Evolutionary conservation across 202 grass and related monocot species (phyloP), one percentile per base, ranked within the genome.

Genomic region (Saccharum hybrid): DNA sequence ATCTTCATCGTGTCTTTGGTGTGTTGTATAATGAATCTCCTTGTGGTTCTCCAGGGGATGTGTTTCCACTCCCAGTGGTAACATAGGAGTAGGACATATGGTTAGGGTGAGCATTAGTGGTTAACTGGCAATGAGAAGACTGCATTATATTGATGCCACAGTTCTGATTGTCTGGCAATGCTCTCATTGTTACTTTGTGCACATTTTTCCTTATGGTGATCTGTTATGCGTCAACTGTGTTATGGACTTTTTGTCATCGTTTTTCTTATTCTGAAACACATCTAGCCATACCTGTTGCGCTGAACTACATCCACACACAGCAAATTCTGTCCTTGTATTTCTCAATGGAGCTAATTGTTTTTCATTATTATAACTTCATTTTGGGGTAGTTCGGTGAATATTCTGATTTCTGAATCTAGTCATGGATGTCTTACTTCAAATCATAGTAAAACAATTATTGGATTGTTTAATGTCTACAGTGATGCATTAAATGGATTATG

Each of bases 331-430:
- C 68, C 68, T 45, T 26, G 9, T 9, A 51, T 14, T 31, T 39
- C 26, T 15, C 39, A 31, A 14, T 77, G 49, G 0, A 54, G 26
- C 36, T 65, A 2, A 40, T 21, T 84, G 26, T 37, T 52, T 4
- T 46, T 22, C 10, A 8, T 51, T 21, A 31, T 60, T 54, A 8
- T 40, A 68, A n/a, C 33, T 87, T 80, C 68, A 48, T 70, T 70
- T 13, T 78, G 68, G 52, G 71, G 19, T 34, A 63, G 5, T 46
- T 76, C 10, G 62, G n/a, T 39, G 49, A 66, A 68, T 59, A 46
- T 75, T 66, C 1, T 40, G 1, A 7, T 8, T 78, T 60, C 1
- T 40, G 1, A 7, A 10, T 78, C 56, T 51, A 68, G 4, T 22
- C 51, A 54, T 78, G 19, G 28, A 82, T 64, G 10, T 54, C 37